Base-by-base conservation (phyloP, 2,329 filamentous ascomycete species). In the Stylonectria norvegica region DNA sequence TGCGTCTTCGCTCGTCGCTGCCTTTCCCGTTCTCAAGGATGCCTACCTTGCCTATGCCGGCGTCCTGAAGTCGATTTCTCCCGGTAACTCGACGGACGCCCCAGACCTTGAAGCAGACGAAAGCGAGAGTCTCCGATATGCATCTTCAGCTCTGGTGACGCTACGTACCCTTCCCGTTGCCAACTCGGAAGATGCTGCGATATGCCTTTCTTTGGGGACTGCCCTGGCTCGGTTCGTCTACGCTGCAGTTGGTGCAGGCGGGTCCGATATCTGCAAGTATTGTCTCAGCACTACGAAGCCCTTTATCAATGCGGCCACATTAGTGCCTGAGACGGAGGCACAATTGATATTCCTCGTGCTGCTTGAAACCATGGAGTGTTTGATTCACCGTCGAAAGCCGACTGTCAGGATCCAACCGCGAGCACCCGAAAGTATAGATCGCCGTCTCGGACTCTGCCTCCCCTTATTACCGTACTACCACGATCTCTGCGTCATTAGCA, bases 401-500 rank as follows among this genome's bases (percentile, higher is more conserved):
- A 36, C 22, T 16, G 9, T 22, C n/a, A 22, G 18, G 14, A 29
- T 37, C 11, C 20, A 29, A 3, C 20, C n/a, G 8, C 35, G 14
- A 28, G 12, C 23, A 16, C 15, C 22, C 4, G 10, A 16, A 23
- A 22, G 7, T 19, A 15, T 37, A 12, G 35, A 37, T 16, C 18
- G 35, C 15, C 35, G 19, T n/a, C 17, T 37, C 5, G 35, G 23
- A 11, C 35, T 37, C 18, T 37, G 35, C 18, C 15, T 37, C 4
- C 35, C 35, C 9, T 18, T 37, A 4, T 19, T 37, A 20, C 35
- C 35, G 5, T 30, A 37, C 17, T 37, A 29, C 20, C 17, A 37
- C 16, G 35, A 37, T 15, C 35, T 37, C 8, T 37, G 35, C 25
- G 23, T 37, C 5, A 37, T 37, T 12, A 37, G 23, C 35, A 37